Conservation (phyloP, 2,329 filamentous ascomycete genomes). For the Colletotrichum cereale region DNA sequence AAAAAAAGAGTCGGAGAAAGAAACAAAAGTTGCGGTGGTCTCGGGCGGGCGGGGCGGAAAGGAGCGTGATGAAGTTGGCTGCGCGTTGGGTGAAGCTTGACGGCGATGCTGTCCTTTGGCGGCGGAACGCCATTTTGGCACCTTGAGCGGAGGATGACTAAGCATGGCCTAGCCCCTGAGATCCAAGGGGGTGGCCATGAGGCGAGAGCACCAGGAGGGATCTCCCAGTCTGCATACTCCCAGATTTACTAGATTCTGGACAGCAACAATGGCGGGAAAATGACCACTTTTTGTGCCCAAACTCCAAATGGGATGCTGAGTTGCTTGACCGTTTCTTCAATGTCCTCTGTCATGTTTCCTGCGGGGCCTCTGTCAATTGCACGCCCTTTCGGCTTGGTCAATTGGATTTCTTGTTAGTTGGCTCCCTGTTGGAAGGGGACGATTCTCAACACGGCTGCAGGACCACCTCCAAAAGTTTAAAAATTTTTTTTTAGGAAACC, state of each 20-base stretch:
- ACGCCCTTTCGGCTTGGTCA: background rate
- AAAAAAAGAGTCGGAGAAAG: background rate
- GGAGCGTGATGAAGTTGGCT: conserved; percentile 46
- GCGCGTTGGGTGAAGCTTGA: conserved; percentile 21
- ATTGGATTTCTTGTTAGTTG: background rate
- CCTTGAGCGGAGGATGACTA: conserved; percentile 34
- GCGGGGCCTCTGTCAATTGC: background rate
- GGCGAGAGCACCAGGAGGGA: conserved; percentile 7
- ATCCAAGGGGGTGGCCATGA: conserved; percentile 25
- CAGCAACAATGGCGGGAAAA: background rate
- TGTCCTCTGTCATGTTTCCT: background rate
- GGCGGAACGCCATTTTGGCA: conserved; percentile 32
- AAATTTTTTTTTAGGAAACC: no score
- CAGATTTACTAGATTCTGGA: background rate
- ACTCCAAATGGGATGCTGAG: background rate
- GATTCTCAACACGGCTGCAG: background rate
- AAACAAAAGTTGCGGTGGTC: background rate
- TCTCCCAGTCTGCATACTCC: background rate
- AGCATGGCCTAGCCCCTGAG: conserved; percentile 32
- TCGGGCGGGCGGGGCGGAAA: conserved; percentile 37
- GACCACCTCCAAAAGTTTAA: no score
- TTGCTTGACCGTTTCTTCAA: no score
- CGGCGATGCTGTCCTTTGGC: conserved; percentile 37
- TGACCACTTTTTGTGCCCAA: no score
- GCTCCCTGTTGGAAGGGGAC: background rate